Evolutionary conservation across 495 filamentous ascomycete genomes (phyloP), one percentile per base, ranked within the genome.

Genomic region (Penicilliopsis zonata): DNA sequence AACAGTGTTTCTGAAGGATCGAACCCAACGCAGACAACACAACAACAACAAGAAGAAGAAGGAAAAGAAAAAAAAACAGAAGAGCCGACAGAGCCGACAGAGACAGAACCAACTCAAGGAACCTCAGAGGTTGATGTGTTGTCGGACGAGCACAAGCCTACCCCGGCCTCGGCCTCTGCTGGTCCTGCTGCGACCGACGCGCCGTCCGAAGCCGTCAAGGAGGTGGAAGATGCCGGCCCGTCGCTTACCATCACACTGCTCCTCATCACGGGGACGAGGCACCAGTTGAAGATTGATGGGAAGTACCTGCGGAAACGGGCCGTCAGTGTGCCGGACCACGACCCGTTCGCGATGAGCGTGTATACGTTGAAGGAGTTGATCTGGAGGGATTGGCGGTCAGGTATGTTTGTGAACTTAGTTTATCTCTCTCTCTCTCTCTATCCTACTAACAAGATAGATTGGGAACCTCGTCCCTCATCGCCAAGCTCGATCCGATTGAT

Each of bases 321-420:
- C 32, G 76, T 92, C 10, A 71, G 65, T 19, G 72, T 86, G 1
- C 78, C 82, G 22, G 79, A 74, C 16, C 65, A 78, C 46, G 85
- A 94, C 49, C 86, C 86, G 2, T 83, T 82, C 46, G 77, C 76
- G 46, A 84, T 94, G 56, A 90, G 80, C 44, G 76, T 92, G 9
- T 94, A 94, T 47, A 88, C 81, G 5, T 50, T 94, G 32, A 94
- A 94, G 55, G 86, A 94, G 49, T 57, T 94, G 53, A 92, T 94
- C 39, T 72, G 86, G 67, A 61, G 82, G 44, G 86, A 92, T 44
- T 94, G 86, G 86, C 68, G 82, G 42, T 74, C 76, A 42, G 73
- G 73, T 76, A 54, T 53, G 18, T 9, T 18, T 13, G 9, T 13
- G 25, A 9, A 30, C 4, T 36, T 21, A 40, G 10, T 15, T 35